Base-by-base conservation (phyloP, 139 green algal genomes). In the Chlorella sp. region DNA sequence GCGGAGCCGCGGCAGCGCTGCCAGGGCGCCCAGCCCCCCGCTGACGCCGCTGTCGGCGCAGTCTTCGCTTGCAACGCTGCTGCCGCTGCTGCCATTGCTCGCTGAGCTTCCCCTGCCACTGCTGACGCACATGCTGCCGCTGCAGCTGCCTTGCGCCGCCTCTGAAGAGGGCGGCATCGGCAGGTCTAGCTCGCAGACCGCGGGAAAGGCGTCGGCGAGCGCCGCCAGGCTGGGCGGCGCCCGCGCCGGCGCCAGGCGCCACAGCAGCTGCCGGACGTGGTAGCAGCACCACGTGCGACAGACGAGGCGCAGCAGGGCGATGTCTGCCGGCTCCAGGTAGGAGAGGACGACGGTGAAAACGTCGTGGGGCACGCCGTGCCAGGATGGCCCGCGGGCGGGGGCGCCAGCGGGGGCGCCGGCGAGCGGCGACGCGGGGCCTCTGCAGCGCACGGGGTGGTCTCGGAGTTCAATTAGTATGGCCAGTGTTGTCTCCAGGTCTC, bases 281-380 rank as follows among this genome's bases (percentile, higher is more conserved):
- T n/a, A n/a, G 21, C 27, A 43, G 23, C 45, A 27, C 72, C 72
- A 78, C 43, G 19, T 25, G n/a, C 72, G 60, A 1, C 60, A 63
- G 0, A 78, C 72, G 3, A 78, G 72, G 61, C 72, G 72, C 46
- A 45, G 62, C 2, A 61, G 45, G 8, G 72, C 72, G 4, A 78
- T 46, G 38, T 78, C 72, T 4, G 45, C 35, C 0, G 72, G 72
- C 14, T 33, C 42, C 27, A 78, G 60, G 0, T n/a, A 11, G 0
- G 21, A 35, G 1, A 78, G 72, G 45, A 78, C 72, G 29, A 21
- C 21, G 9, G n/a, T n/a, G n/a, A n/a, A n/a, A n/a, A n/a, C n/a
- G n/a, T n/a, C n/a, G n/a, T n/a, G n/a, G n/a, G n/a, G n/a, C n/a
- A n/a, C n/a, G n/a, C n/a, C n/a, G n/a, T n/a, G n/a, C n/a, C n/a